Conservation (phyloP, 225 moss, liverwort and hornwort species). For the Ulota crispa region DNA sequence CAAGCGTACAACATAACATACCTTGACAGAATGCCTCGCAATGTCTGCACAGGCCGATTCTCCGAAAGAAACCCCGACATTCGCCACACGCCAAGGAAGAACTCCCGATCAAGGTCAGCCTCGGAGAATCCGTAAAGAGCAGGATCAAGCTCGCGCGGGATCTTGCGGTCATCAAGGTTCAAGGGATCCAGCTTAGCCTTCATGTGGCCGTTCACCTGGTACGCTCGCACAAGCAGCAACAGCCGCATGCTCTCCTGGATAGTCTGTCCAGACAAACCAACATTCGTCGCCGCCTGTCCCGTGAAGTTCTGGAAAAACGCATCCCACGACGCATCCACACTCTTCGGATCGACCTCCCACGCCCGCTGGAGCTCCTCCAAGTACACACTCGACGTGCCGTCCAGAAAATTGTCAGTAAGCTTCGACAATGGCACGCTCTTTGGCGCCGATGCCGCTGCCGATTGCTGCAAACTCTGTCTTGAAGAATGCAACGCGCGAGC, state of each 20-base stretch:
- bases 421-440: conserved; percentile 81
- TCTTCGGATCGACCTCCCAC: conserved; percentile 88
- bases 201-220: conserved; percentile 97
- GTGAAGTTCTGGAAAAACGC: conserved; percentile 90
- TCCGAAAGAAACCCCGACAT: conserved; percentile 90
- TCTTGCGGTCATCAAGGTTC: conserved; percentile 55
- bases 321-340: conserved; percentile 92
- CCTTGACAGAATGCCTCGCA: conserved; percentile 66
- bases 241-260: conserved; percentile 87
- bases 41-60: conserved; percentile 69
- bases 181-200: conserved; percentile 89
- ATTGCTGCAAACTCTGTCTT: conserved; percentile 34
- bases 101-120: conserved; percentile 74
- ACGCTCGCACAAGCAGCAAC: conserved; percentile 79
- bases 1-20: background rate
- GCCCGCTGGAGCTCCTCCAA: conserved; percentile 90
- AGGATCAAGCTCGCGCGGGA: conserved; percentile 80
- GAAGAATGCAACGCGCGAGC: conserved; percentile 43
- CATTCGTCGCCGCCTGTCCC: conserved; percentile 43
- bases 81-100: conserved; percentile 86
- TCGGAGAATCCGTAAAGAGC: conserved; percentile 76
- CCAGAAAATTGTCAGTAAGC: conserved; percentile 84
- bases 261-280: conserved; percentile 52
- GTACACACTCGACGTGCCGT: conserved; percentile 91
- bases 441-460: conserved; percentile 38